These are phyloP conservation scores for Penicillium sp. DNA, from an alignment of 2,329 filamentous ascomycete species.

Conservation along the genomic window DNA sequence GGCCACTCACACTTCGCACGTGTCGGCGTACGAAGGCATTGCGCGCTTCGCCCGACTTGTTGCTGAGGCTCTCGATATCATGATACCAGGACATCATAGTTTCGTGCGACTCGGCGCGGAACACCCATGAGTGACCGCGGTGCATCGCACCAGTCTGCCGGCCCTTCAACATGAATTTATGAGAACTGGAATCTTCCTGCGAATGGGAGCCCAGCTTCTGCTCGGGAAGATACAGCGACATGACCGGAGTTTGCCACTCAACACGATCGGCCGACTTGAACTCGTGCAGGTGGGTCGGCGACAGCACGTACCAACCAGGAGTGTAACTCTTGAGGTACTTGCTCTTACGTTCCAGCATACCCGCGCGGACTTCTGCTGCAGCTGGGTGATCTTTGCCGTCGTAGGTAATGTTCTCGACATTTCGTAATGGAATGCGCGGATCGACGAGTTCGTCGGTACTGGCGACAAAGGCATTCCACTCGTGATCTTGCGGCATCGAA, in stretches of 20 bases:
- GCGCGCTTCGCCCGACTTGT: slow-evolving; percentile 85
- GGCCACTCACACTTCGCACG: slow-evolving; percentile 73
- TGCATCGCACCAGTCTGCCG: slow-evolving; percentile 92
- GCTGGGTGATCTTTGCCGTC: slow-evolving; percentile 85
- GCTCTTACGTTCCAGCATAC: slow-evolving; percentile 94
- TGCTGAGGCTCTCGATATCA: slow-evolving; percentile 86
- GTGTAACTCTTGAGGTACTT: slow-evolving; percentile 98
- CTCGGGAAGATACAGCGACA: slow-evolving; percentile 93
- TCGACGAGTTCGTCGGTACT: slow-evolving; percentile 85
- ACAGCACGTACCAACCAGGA: slow-evolving; percentile 94
- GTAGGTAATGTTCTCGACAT: slow-evolving; percentile 82
- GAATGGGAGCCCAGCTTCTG: slow-evolving; percentile 96
- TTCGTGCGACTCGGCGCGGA: slow-evolving; percentile 73
- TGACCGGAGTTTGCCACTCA: slow-evolving; percentile 78
- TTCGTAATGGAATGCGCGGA: slow-evolving; percentile 76
- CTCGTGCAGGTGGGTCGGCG: slow-evolving; percentile 94
- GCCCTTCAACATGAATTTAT: slow-evolving; percentile 98
- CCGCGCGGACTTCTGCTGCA: slow-evolving; percentile 82
- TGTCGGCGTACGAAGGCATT: slow-evolving; percentile 84
- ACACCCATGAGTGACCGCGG: slow-evolving; percentile 72
- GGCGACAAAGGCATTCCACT: slow-evolving; percentile 84
- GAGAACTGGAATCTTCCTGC: slow-evolving; percentile 76
- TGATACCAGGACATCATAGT: slow-evolving; percentile 98
- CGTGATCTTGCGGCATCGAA: slow-evolving; percentile 89
- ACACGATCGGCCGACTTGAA: slow-evolving; percentile 98